Conservation (phyloP, 129 eudicot species). For the Sambucus nigra region DNA sequence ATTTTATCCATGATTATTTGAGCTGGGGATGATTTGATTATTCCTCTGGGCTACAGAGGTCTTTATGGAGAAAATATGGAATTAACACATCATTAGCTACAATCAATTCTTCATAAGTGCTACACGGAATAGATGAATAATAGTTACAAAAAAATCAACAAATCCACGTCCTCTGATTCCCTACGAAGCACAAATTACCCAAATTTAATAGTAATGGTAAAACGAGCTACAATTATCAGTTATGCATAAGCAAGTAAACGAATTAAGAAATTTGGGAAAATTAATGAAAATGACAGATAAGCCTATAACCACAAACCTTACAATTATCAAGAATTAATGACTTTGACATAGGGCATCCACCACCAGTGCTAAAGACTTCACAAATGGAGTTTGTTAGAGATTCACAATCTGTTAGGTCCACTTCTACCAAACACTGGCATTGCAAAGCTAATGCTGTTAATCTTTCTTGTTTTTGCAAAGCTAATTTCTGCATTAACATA, state of each 20-base stretch:
- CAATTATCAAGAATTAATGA: slow-evolving; percentile 78
- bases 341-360: slow-evolving; percentile 89
- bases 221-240: not conserved
- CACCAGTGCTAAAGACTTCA: slow-evolving; percentile 77
- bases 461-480: slow-evolving; percentile 93
- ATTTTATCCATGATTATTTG: too few species aligned
- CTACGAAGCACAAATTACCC: not conserved
- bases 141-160: too few species aligned
- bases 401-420: slow-evolving; percentile 90
- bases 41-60: too few species aligned
- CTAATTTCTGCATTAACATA: slow-evolving; percentile 62
- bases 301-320: slow-evolving; percentile 47
- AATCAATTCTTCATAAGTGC: too few species aligned
- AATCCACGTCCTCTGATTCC: not conserved
- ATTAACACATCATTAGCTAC: too few species aligned
- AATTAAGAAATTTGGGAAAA: not conserved
- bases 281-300: not conserved
- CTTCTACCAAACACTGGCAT: slow-evolving; percentile 62
- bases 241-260: too few species aligned
- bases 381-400: slow-evolving; percentile 75
- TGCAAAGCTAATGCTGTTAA: slow-evolving; percentile 70
- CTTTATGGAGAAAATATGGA: too few species aligned
- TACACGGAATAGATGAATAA: too few species aligned
- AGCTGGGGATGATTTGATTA: too few species aligned
- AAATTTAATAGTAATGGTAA: too few species aligned